Evolutionary conservation across 805 yeast species (phyloP).

Genomic region (Pichia nakasei): DNA sequence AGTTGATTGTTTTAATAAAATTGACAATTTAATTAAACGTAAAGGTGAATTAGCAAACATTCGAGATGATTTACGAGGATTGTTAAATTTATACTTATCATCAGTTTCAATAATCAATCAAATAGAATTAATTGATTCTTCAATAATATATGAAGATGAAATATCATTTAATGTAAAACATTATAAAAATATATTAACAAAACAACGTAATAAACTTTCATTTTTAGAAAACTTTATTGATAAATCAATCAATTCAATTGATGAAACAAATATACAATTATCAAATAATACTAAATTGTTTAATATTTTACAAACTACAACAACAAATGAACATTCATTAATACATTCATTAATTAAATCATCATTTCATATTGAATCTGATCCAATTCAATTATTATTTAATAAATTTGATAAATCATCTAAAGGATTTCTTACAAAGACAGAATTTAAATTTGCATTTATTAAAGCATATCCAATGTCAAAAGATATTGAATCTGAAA

Average conservation of each 20-base stretch:
- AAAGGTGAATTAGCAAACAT: neutral
- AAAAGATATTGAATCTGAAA: slow-evolving; percentile 28
- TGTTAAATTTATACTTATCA: neutral
- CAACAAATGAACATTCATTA: neutral
- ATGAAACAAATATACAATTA: neutral
- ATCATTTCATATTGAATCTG: slow-evolving; percentile 1
- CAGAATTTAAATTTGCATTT: slow-evolving; percentile 36
- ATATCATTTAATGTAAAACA: too few relatives aligned
- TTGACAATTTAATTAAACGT: neutral
- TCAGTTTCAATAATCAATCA: neutral
- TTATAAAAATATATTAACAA: neutral
- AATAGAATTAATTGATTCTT: neutral
- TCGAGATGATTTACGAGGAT: neutral
- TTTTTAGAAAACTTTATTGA: neutral
- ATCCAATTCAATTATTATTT: slow-evolving; percentile 29
- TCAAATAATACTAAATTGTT: neutral
- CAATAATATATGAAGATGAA: neutral
- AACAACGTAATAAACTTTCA: neutral
- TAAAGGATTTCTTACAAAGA: slow-evolving; percentile 29
- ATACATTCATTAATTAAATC: neutral
- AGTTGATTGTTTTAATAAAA: neutral
- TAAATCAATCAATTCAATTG: neutral
- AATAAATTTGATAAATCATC: slow-evolving; percentile 30
- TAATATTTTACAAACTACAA: neutral
- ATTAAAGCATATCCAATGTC: slow-evolving; percentile 33